Conservation (phyloP, 192 early-diverging fungal genomes). For the Coemansia sp. region DNA sequence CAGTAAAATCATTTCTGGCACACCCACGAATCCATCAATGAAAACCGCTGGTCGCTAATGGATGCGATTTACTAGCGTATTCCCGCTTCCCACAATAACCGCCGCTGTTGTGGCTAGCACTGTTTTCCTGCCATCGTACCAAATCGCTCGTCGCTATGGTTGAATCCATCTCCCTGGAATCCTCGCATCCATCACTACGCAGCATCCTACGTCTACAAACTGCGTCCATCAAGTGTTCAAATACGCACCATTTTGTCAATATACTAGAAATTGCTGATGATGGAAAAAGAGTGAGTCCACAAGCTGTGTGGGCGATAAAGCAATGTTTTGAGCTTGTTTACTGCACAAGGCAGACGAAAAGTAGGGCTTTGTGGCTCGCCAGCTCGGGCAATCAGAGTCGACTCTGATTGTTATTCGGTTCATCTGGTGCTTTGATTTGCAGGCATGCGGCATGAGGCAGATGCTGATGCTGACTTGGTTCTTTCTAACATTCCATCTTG, state of each 20-base stretch:
- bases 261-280: slow-evolving; percentile 34
- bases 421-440: no score
- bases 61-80: not conserved
- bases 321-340: not conserved
- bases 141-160: not conserved
- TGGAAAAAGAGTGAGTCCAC: slow-evolving; percentile 25
- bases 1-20: not conserved
- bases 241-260: slow-evolving; percentile 28
- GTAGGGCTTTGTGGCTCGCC: not conserved
- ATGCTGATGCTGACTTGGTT: no score
- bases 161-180: not conserved
- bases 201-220: not conserved
- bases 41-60: not conserved
- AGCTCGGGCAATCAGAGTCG: not conserved
- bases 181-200: slow-evolving; percentile 2
- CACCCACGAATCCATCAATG: not conserved
- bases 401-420: no score
- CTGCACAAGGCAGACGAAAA: no score
- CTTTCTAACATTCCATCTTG: no score
- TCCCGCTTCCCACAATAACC: not conserved
- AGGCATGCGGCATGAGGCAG: no score
- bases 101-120: not conserved
- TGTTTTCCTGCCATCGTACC: not conserved
- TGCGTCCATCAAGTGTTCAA: not conserved
- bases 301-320: not conserved